Percentiles rank a stretch among this genome's conserved stretches.
Evolutionary conservation across 441 rosid genomes (phyloP).

Genomic region (Corymbia calophylla): DNA sequence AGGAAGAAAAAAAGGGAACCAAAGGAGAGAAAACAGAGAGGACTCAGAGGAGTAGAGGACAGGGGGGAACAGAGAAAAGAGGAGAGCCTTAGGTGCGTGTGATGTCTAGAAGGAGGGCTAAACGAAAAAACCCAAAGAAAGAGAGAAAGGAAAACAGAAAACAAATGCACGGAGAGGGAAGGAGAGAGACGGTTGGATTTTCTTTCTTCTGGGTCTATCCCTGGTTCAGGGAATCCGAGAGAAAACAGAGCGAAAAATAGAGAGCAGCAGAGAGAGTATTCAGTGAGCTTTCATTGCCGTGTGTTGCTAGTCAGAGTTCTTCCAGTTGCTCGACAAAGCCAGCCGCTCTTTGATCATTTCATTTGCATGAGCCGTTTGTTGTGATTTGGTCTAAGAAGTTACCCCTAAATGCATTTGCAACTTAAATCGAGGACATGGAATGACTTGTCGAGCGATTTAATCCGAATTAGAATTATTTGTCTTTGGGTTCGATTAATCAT

Average conservation of each 20-base stretch:
- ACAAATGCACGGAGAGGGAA: background rate
- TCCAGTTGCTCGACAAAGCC: background rate
- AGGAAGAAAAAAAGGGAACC: background rate
- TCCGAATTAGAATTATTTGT: accelerated
- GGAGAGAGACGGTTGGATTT: background rate
- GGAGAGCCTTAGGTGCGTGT: too few species aligned
- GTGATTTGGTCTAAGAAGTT: background rate
- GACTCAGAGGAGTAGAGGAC: background rate
- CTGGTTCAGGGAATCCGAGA: too few species aligned
- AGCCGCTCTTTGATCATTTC: background rate
- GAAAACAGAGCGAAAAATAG: too few species aligned
- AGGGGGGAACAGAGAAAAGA: too few species aligned
- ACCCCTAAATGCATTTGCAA: background rate
- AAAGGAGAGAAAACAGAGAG: too few species aligned
- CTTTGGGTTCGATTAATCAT: too few species aligned
- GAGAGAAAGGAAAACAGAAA: background rate
- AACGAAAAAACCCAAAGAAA: too few species aligned
- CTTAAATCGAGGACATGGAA: background rate
- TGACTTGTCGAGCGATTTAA: background rate
- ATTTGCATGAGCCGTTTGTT: background rate
- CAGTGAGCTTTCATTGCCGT: background rate
- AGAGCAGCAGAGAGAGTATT: background rate
- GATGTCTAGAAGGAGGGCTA: too few species aligned
- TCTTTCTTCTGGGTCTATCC: too few species aligned
- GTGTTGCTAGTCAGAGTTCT: background rate